Percentiles rank a stretch among this genome's conserved stretches.
Conservation (phyloP, 2,329 filamentous ascomycete species). For the Thelonectria olida region DNA sequence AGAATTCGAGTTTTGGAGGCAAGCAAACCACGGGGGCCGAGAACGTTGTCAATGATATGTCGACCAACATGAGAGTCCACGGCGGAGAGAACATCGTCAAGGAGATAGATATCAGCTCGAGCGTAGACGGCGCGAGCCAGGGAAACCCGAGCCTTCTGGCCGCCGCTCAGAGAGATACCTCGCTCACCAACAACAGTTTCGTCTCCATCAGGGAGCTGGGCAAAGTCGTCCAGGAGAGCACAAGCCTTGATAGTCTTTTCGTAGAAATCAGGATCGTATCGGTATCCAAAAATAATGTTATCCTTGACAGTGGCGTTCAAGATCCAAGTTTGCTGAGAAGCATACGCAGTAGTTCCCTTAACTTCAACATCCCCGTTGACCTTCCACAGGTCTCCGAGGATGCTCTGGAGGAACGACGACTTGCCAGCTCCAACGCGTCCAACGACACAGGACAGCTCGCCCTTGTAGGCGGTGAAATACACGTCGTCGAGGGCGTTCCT, state of each 20-base stretch:
- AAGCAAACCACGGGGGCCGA: constrained; percentile 85
- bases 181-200: constrained; percentile 96
- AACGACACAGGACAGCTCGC: constrained; percentile 91
- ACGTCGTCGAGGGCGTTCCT: constrained; percentile 81
- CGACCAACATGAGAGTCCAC: constrained; percentile 98
- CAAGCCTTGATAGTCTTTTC: constrained; percentile 92
- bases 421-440: constrained; percentile 96
- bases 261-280: constrained; percentile 93
- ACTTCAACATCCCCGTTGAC: constrained; percentile 83
- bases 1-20: constrained; percentile 88
- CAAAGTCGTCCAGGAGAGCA: constrained; percentile 89
- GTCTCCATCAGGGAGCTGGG: constrained; percentile 91
- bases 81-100: constrained; percentile 94
- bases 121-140: constrained; percentile 95
- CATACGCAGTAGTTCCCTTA: constrained; percentile 86
- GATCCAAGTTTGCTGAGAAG: constrained; percentile 93
- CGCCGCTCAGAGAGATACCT: constrained; percentile 93
- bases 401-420: constrained; percentile 87
- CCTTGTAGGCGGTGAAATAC: constrained; percentile 88
- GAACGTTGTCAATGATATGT: constrained; percentile 93
- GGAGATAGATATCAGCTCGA: constrained; percentile 92
- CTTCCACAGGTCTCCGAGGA: constrained; percentile 94
- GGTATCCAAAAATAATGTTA: constrained; percentile 96
- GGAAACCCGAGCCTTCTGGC: constrained; percentile 93
- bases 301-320: constrained; percentile 98